Percentiles rank a stretch among this genome's conserved stretches.
These are phyloP conservation scores for Aspergillus sp. DNA, from an alignment of 2,329 filamentous ascomycete genomes.

Conservation along the genomic window DNA sequence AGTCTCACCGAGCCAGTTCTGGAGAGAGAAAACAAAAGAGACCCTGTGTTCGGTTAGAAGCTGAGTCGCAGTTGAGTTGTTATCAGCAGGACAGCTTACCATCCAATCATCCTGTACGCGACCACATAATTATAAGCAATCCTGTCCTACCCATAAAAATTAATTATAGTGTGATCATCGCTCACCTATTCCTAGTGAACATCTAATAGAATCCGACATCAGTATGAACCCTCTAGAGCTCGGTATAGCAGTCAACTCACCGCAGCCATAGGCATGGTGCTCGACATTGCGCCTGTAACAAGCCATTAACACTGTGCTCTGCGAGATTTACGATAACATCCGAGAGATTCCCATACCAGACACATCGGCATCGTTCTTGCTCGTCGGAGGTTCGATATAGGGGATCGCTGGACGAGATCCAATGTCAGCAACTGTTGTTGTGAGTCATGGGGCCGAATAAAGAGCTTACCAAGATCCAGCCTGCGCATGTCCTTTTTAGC, in stretches of 20 bases:
- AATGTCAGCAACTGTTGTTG: constrained; percentile 3
- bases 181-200: constrained; percentile 81
- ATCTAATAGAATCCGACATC: constrained; percentile 47
- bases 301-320: constrained; percentile 11
- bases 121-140: constrained; percentile 5
- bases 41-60: constrained; percentile 31
- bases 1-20: constrained; percentile 44
- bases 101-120: constrained; percentile 53
- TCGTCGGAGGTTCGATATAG: constrained; percentile 68
- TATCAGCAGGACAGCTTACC: constrained; percentile 37
- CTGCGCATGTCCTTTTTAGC: constrained; percentile 70
- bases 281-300: constrained; percentile 53
- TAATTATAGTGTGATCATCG: not conserved
- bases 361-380: constrained; percentile 61
- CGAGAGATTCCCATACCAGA: constrained; percentile 47
- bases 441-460: not conserved
- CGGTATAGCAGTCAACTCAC: constrained; percentile 38
- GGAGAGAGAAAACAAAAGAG: constrained; percentile 42
- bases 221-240: constrained; percentile 10
- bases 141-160: not conserved
- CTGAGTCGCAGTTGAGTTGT: not conserved
- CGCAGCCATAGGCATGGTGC: constrained; percentile 88
- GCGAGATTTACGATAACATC: not conserved
- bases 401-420: constrained; percentile 62
- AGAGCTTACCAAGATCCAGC: constrained; percentile 61